Percentiles rank a stretch among this genome's conserved stretches.
Conservation (phyloP, 2,329 filamentous ascomycete genomes). For the Penicillium verrucosum region DNA sequence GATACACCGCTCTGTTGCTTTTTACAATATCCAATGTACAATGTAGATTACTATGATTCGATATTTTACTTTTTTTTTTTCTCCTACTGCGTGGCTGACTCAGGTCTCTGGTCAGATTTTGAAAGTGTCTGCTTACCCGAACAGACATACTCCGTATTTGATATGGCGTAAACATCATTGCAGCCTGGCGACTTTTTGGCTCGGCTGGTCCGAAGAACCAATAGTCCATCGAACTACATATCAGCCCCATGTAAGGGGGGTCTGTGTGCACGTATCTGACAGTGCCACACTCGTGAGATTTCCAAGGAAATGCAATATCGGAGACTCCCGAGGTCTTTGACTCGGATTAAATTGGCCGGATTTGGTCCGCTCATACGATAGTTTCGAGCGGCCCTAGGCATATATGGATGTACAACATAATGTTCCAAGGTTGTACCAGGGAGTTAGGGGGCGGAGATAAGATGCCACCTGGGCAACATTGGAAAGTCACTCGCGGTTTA, state of each 20-base stretch:
- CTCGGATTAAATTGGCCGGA: slow-evolving; percentile 22
- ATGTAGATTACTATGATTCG: neutral
- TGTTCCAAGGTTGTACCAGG: too few relatives aligned
- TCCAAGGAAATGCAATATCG: neutral
- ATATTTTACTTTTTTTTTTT: neutral
- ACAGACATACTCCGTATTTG: neutral
- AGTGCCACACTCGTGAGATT: neutral
- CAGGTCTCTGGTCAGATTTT: neutral
- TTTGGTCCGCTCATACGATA: neutral
- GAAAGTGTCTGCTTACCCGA: neutral
- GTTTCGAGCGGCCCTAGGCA: neutral
- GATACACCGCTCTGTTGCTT: neutral
- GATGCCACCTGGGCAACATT: neutral
- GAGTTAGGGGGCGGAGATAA: neutral
- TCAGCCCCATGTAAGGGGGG: neutral
- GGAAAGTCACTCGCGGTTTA: neutral
- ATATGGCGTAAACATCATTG: neutral
- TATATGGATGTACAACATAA: neutral
- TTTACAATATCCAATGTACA: slow-evolving; percentile 1
- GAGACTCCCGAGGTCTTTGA: neutral
- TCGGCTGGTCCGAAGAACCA: neutral
- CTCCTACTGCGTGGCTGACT: neutral
- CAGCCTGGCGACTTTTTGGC: neutral
- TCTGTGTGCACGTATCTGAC: neutral
- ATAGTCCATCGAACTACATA: too few relatives aligned